These are phyloP conservation scores for Crithidia expoeki DNA, from an alignment of 208 protist species.

Conservation along the genomic window DNA sequence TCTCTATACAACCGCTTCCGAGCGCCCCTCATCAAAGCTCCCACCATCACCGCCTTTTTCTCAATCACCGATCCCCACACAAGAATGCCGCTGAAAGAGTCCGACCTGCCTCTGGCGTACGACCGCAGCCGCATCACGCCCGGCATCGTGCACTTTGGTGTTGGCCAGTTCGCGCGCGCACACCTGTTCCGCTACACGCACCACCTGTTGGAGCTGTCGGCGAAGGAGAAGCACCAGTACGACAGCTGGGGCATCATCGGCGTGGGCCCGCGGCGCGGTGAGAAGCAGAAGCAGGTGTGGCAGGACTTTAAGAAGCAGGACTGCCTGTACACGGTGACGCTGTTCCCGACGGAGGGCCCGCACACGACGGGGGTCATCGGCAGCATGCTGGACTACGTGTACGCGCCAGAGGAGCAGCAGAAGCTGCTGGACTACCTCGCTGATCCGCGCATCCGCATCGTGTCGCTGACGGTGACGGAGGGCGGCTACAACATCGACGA, in stretches of 20 bases:
- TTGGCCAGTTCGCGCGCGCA: slow-evolving; percentile 42
- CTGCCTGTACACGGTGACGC: slow-evolving; percentile 47
- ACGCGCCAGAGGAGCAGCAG: slow-evolving; percentile 38
- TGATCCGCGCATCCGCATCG: slow-evolving; percentile 40
- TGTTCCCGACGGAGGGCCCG: slow-evolving; percentile 29
- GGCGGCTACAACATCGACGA: slow-evolving; percentile 60
- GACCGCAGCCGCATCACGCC: slow-evolving; percentile 17
- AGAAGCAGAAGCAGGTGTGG: slow-evolving; percentile 40
- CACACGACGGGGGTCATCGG: slow-evolving; percentile 28
- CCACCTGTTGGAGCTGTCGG: slow-evolving; percentile 34
- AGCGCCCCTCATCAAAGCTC: too few relatives aligned
- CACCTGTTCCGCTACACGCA: slow-evolving; percentile 46
- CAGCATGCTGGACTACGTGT: slow-evolving; percentile 43
- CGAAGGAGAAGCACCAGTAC: slow-evolving; percentile 28
- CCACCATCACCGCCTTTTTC: too few relatives aligned
- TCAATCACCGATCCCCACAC: too few relatives aligned
- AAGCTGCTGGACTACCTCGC: slow-evolving; percentile 32
- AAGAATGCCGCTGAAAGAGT: too few relatives aligned
- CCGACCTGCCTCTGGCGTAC: too few relatives aligned
- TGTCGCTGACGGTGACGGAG: slow-evolving; percentile 51
- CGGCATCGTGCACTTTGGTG: slow-evolving; percentile 42
- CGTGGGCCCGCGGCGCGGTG: slow-evolving; percentile 35
- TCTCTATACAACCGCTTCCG: too few relatives aligned
- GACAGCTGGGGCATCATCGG: slow-evolving; percentile 19
- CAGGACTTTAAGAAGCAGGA: slow-evolving; percentile 44